These are phyloP conservation scores for Skeletonema menzelii DNA, from an alignment of 108 stramenopile species.

Conservation along the genomic window DNA sequence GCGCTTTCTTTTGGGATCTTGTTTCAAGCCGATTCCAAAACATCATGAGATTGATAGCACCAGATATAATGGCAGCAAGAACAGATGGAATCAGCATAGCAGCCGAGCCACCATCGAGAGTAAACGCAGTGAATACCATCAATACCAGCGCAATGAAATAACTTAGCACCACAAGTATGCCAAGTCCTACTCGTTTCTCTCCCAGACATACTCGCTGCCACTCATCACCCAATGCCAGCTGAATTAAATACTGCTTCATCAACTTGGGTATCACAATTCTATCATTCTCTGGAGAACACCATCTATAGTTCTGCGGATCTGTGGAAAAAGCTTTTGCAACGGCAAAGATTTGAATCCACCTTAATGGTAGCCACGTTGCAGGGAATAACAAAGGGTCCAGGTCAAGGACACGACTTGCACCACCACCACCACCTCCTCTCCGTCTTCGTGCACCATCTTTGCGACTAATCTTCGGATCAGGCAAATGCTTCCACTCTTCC, in stretches of 20 bases:
- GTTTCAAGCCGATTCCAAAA: slow-evolving; percentile 56
- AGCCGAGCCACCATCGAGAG: slow-evolving; percentile 48
- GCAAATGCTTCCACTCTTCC: slow-evolving; percentile 55
- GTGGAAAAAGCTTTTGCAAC: slow-evolving; percentile 50
- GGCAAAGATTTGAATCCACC: slow-evolving; percentile 48
- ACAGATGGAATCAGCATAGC: slow-evolving; percentile 56
- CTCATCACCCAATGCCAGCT: slow-evolving; percentile 67
- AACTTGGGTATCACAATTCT: slow-evolving; percentile 32
- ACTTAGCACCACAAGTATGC: slow-evolving; percentile 45
- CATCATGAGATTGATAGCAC: slow-evolving; percentile 60
- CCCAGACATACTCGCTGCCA: slow-evolving; percentile 77
- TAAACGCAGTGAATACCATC: slow-evolving; percentile 49
- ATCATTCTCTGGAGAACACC: slow-evolving; percentile 32
- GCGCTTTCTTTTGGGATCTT: slow-evolving; percentile 36
- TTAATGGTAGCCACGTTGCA: slow-evolving; percentile 66
- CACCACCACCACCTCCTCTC: neutral
- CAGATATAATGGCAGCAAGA: slow-evolving; percentile 60
- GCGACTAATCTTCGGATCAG: slow-evolving; percentile 2
- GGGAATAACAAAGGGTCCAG: slow-evolving; percentile 71
- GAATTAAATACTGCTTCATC: slow-evolving; percentile 62
- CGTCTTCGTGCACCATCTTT: neutral
- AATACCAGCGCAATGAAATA: slow-evolving; percentile 44
- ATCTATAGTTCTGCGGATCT: slow-evolving; percentile 37
- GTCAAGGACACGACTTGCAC: slow-evolving; percentile 23
- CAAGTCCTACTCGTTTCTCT: slow-evolving; percentile 73